Base-by-base conservation (phyloP, 257 asterid species). In the Knoxia roxburghii region DNA sequence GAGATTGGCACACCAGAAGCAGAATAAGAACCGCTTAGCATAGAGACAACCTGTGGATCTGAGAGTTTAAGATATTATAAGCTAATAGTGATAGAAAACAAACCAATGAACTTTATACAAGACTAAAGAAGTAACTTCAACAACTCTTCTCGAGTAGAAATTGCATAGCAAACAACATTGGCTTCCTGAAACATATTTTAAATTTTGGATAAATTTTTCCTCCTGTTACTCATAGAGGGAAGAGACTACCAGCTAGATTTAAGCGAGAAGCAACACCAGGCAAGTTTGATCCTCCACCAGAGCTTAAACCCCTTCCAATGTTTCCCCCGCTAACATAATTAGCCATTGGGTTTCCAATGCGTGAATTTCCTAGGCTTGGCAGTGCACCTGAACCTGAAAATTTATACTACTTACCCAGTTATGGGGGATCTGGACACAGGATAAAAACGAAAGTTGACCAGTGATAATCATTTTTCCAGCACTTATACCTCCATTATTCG, bases 11-110 rank as follows among this genome's bases (percentile, higher is more conserved):
- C 95, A 74, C 95, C 93, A 79, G 82, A 79, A 77, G 85, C 76
- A 72, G 89, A 74, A 82, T 87, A 85, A 62, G 94, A 79, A 80
- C 79, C 87, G 23, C 85, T 87, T 43, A 87, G 88, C 95, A 89
- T 87, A 64, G 91, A 81, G 26, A 87, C 87, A 81, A 91, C 83
- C 87, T 88, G 97, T 9, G 96, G 96, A 81, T 89, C 91, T 84
- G 95, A 81, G 77, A 80, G 68, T 50, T 65, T 70, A 59, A 78
- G 74, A 37, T 67, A 74, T 76, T 73, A 81, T 41, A 73, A 69
- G 70, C 26, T 52, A 35, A 7, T 24, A 27, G 37, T 26, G 24
- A 50, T 72, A 63, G 33, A 13, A n/a, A 32, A 65, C 50, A 65
- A 50, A 33, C 20, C 43, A 51, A n/a, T 66, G 45, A 49, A 37